A percentile compares a stretch with the other conserved stretches of the same genome.
Conservation (phyloP, 2,329 filamentous ascomycete species). For the Xylaria sp. region DNA sequence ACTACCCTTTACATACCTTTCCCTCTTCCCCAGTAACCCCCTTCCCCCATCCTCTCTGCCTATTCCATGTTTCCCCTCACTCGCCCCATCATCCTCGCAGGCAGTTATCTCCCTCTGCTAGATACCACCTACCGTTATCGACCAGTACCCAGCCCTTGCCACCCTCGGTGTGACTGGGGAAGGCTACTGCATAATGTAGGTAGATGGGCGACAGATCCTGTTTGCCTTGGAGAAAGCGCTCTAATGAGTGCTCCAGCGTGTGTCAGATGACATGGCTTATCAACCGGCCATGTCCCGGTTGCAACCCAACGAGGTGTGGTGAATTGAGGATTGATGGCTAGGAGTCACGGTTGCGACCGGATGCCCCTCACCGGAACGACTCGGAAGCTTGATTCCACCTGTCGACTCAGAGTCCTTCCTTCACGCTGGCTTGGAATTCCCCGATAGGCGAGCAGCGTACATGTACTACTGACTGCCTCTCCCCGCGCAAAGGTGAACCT, state of each 20-base stretch:
- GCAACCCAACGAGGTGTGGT: slow-evolving; percentile 19
- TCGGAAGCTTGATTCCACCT: slow-evolving; percentile 11
- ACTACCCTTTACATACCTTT: too few relatives aligned
- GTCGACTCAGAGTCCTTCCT: not conserved
- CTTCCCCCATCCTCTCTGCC: too few relatives aligned
- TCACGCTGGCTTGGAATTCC: not conserved
- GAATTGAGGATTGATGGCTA: slow-evolving; percentile 5
- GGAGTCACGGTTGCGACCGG: not conserved
- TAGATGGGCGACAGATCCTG: slow-evolving; percentile 6
- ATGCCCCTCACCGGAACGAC: slow-evolving; percentile 16
- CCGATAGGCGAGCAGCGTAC: not conserved
- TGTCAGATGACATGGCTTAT: slow-evolving; percentile 31
- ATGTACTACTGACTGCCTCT: slow-evolving; percentile 1
- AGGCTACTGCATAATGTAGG: slow-evolving; percentile 7
- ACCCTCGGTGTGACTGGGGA: slow-evolving; percentile 24
- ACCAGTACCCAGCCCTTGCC: not conserved
- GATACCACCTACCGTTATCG: slow-evolving; percentile 3
- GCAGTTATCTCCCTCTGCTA: not conserved
- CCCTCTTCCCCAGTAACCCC: too few relatives aligned
- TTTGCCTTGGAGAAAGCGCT: slow-evolving; percentile 18
- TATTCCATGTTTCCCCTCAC: not conserved
- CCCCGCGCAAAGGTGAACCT: slow-evolving; percentile 1
- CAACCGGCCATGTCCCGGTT: slow-evolving; percentile 17
- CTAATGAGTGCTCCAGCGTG: slow-evolving; percentile 11
- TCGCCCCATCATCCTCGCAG: not conserved